A percentile compares a stretch with the other conserved stretches of the same genome.
Conservation (phyloP, 192 early-diverging fungal species). For the Coemansia sp. region DNA sequence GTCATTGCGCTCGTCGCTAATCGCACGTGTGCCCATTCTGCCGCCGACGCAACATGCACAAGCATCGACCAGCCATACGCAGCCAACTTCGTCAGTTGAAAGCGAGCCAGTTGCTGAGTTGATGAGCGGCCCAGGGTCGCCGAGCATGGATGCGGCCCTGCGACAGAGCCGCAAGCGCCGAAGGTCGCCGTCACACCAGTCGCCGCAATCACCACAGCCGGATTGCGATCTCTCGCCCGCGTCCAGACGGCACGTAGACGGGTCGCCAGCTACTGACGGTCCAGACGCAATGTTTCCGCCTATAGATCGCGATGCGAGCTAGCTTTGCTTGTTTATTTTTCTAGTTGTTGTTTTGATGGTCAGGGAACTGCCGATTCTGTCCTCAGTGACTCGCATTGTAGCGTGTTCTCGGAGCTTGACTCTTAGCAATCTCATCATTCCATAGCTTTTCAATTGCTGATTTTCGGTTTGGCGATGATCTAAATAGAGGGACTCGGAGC, state of each 20-base stretch:
- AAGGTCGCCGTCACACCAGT: conserved; percentile 23
- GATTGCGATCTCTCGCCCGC: background rate
- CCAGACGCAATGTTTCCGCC: conserved; percentile 37
- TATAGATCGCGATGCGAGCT: conserved; percentile 20
- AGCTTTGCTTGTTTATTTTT: background rate
- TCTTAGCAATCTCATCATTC: conserved; percentile 39
- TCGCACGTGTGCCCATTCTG: conserved; percentile 12
- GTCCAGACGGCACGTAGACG: background rate
- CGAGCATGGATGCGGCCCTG: conserved; percentile 19
- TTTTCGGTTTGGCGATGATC: background rate
- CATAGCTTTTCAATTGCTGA: background rate
- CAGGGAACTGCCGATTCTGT: conserved; percentile 21
- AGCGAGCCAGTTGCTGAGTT: background rate
- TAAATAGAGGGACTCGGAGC: conserved; percentile 1
- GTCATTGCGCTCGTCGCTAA: conserved; percentile 50
- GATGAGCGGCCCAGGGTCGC: conserved; percentile 15
- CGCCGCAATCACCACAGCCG: background rate
- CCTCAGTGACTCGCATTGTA: conserved; percentile 9
- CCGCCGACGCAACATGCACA: background rate
- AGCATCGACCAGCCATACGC: conserved; percentile 1
- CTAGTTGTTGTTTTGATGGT: conserved; percentile 6
- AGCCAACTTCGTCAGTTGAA: background rate
- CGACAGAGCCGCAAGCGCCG: conserved; percentile 36
- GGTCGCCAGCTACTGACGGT: conserved; percentile 4
- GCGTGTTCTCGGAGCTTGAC: conserved; percentile 37